Percentiles rank a stretch among this genome's conserved stretches.
Conservation (phyloP, 2,329 filamentous ascomycete species). For the Rutstroemia sp. region DNA sequence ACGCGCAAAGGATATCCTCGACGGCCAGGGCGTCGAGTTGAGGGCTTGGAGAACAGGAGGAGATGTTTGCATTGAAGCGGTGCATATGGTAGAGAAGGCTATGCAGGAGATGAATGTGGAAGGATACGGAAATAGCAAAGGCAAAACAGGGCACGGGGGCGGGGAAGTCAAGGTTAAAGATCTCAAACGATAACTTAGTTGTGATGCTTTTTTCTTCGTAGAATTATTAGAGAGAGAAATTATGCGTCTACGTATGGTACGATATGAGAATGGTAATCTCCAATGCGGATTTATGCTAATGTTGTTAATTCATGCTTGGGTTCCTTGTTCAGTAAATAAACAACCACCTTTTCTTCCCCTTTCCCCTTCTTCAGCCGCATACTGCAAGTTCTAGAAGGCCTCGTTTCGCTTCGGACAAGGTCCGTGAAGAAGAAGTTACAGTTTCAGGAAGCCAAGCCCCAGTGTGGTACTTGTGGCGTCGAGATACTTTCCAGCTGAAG, state of each 20-base stretch:
- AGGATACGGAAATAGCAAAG: conserved; percentile 24
- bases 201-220: too few species aligned
- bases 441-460: too few species aligned
- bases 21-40: conserved; percentile 57
- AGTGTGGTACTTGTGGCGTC: too few species aligned
- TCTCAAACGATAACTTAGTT: conserved; percentile 17
- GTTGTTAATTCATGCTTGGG: too few species aligned
- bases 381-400: too few species aligned
- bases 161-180: conserved; percentile 30
- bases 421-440: too few species aligned
- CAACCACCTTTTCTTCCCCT: too few species aligned
- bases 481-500: too few species aligned
- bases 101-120: conserved; percentile 37
- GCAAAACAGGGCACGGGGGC: conserved; percentile 25
- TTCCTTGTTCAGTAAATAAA: too few species aligned
- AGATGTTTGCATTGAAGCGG: conserved; percentile 61
- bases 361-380: too few species aligned
- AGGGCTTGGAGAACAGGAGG: conserved; percentile 67
- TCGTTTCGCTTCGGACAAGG: too few species aligned
- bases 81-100: conserved; percentile 53
- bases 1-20: conserved; percentile 55
- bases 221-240: too few species aligned
- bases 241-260: background rate
- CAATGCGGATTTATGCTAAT: background rate
- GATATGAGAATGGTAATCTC: background rate